Evolutionary conservation across 805 yeast genomes (phyloP).

Genomic region (Lipomyces sp.): DNA sequence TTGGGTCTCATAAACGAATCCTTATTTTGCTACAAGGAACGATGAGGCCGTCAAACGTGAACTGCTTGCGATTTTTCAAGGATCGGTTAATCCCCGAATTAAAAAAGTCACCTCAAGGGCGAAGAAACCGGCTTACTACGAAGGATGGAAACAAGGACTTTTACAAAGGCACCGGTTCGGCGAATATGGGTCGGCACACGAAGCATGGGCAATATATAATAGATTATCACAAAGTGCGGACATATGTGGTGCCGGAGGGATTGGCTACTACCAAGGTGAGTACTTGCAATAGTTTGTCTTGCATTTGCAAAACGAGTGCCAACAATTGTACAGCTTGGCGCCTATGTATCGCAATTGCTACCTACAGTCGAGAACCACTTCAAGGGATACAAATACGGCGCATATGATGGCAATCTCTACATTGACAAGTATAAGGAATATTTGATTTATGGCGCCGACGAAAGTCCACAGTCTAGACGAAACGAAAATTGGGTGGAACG

Average conservation of each 20-base stretch:
- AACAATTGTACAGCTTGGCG: conserved; percentile 54
- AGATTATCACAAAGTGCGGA: conserved; percentile 84
- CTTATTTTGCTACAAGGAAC: background rate
- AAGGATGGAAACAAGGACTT: conserved; percentile 92
- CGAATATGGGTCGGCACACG: conserved; percentile 86
- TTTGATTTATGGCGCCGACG: conserved; percentile 66
- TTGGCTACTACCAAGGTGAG: conserved; percentile 41
- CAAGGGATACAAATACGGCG: conserved; percentile 71
- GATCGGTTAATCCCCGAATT: conserved; percentile 23
- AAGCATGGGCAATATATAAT: conserved; percentile 74
- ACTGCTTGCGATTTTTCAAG: conserved; percentile 15
- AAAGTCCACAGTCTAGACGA: conserved; percentile 40
- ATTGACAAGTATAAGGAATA: conserved; percentile 74
- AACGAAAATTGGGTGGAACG: conserved; percentile 40
- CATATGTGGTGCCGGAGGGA: conserved; percentile 79
- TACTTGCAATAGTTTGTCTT: conserved; percentile 12
- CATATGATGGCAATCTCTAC: conserved; percentile 73
- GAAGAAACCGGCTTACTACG: conserved; percentile 71
- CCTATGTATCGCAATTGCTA: conserved; percentile 75
- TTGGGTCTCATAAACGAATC: too few species aligned
- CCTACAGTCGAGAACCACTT: conserved; percentile 72
- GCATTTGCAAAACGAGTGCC: background rate
- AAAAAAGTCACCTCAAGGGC: conserved; percentile 10
- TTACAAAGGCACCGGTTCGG: conserved; percentile 95
- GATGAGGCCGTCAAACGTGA: conserved; percentile 18